phyloP scores from a whole-genome alignment of 2,329 filamentous ascomycete genomes.

The Colletotrichum melonis region DNA sequence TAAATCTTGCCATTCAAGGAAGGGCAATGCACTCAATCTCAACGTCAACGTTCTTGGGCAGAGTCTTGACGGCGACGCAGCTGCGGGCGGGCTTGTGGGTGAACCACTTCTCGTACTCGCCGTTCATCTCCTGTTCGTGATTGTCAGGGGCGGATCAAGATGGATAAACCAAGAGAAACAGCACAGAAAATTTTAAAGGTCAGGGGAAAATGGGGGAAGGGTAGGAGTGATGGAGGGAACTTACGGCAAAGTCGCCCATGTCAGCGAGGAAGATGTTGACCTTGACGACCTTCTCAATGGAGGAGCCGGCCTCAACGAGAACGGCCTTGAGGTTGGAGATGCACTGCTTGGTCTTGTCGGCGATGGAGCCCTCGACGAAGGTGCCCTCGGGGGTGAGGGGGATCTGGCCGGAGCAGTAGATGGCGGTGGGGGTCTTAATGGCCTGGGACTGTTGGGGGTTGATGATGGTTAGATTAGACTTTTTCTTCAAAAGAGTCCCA shows the following conservation, averaged over 20 bases:
- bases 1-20: constrained; percentile 53
- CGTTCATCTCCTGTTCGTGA: constrained; percentile 76
- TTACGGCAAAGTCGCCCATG: constrained; percentile 85
- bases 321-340: constrained; percentile 87
- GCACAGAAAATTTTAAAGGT: too few relatives aligned
- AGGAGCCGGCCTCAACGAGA: constrained; percentile 82
- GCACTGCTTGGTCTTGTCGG: constrained; percentile 71
- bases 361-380: constrained; percentile 69
- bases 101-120: constrained; percentile 86
- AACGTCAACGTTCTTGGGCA: constrained; percentile 87
- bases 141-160: neutral
- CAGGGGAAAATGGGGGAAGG: too few relatives aligned
- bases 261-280: constrained; percentile 91
- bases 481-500: neutral
- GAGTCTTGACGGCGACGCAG: constrained; percentile 89
- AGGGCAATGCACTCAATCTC: constrained; percentile 92
- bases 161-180: neutral
- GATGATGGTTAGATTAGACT: constrained; percentile 22
- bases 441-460: constrained; percentile 66
- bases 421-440: constrained; percentile 72
- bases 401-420: constrained; percentile 80
- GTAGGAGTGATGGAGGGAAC: constrained; percentile 37
- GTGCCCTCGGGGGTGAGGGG: constrained; percentile 70
- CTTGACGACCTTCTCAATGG: constrained; percentile 86
- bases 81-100: constrained; percentile 86